These are phyloP conservation scores for Moricandia moricandioides DNA, from an alignment of 345 rosid genomes.

Conservation along the genomic window DNA sequence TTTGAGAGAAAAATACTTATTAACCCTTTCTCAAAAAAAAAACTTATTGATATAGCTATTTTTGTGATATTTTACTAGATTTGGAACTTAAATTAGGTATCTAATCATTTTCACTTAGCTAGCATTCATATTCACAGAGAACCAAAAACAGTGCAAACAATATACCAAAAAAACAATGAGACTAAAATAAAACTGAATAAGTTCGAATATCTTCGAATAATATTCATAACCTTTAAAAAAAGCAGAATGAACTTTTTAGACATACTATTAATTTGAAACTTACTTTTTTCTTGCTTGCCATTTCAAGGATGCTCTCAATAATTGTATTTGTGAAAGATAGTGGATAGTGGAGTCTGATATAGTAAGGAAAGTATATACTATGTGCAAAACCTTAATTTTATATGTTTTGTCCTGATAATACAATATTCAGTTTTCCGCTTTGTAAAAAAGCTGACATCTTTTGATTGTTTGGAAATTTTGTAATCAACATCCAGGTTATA, in stretches of 20 bases:
- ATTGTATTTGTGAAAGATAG: conserved; percentile 31
- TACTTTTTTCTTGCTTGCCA: conserved; percentile 18
- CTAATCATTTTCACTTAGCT: not conserved
- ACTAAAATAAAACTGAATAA: not conserved
- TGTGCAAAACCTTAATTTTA: conserved; percentile 17
- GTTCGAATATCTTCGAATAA: not conserved
- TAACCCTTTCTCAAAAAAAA: too few relatives aligned
- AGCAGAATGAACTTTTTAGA: conserved; percentile 10
- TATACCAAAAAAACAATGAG: not conserved
- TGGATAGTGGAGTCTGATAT: conserved; percentile 32
- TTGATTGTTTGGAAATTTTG: conserved; percentile 10
- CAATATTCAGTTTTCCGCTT: not conserved
- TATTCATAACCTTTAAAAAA: conserved; percentile 13
- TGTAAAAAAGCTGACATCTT: conserved; percentile 20
- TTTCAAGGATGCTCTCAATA: conserved; percentile 32
- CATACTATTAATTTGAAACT: not conserved
- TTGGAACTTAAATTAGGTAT: not conserved
- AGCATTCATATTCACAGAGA: not conserved
- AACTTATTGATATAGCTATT: not conserved
- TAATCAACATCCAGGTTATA: conserved; percentile 20
- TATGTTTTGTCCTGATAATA: conserved; percentile 23
- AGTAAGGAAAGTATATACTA: conserved; percentile 30
- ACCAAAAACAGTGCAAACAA: not conserved
- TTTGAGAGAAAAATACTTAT: not conserved
- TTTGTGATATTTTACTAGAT: not conserved